phyloP scores from a whole-genome alignment of 805 yeast genomes.

The Brettanomyces naardenensis region DNA sequence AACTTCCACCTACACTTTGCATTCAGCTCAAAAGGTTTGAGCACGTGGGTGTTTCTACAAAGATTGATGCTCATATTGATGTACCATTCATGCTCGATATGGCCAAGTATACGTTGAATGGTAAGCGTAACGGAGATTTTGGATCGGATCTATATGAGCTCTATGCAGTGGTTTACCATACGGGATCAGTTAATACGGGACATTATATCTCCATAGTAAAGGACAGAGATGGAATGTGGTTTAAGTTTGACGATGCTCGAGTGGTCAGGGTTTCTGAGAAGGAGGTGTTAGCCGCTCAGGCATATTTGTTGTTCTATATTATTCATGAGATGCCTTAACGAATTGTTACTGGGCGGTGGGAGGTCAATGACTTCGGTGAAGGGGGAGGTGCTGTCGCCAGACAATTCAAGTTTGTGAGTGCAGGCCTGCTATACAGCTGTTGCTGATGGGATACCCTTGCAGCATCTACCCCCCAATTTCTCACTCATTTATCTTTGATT shows the following conservation, averaged over 20 bases:
- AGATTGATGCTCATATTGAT: slow-evolving; percentile 66
- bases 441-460: no score
- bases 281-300: slow-evolving; percentile 63
- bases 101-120: slow-evolving; percentile 41
- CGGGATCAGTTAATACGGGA: slow-evolving; percentile 92
- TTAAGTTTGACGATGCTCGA: slow-evolving; percentile 82
- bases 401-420: neutral
- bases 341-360: no score
- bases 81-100: slow-evolving; percentile 72
- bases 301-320: slow-evolving; percentile 72
- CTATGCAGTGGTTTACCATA: slow-evolving; percentile 81
- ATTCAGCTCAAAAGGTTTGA: slow-evolving; percentile 81
- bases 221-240: slow-evolving; percentile 72
- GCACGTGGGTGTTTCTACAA: slow-evolving; percentile 49
- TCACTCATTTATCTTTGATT: no score
- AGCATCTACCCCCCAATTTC: no score
- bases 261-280: slow-evolving; percentile 58
- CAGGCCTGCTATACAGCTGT: slow-evolving; percentile 3
- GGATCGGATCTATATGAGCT: slow-evolving; percentile 54
- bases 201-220: slow-evolving; percentile 83
- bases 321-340: slow-evolving; percentile 31
- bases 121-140: slow-evolving; percentile 1
- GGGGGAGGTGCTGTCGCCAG: no score
- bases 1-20: slow-evolving; percentile 69
- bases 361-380: no score